Conservation (phyloP, 345 rosid species). For the Hirschfeldia incana region DNA sequence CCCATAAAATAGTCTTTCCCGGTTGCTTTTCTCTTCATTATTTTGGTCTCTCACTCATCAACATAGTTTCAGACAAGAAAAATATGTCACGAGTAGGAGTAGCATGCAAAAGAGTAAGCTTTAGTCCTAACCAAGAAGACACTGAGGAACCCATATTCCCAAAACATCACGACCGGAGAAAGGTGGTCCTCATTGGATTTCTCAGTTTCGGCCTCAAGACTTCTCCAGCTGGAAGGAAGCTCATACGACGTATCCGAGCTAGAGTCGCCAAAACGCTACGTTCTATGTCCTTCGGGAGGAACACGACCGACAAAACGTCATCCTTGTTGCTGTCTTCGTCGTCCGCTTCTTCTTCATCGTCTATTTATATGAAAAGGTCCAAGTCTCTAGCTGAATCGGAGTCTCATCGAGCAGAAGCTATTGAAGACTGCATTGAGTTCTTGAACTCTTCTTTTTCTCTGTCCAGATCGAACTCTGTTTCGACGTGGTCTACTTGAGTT, state of each 20-base stretch:
- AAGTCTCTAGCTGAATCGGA: constrained; percentile 75
- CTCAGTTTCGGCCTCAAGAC: constrained; percentile 50
- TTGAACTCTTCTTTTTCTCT: constrained; percentile 67
- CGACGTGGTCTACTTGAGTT: constrained; percentile 49
- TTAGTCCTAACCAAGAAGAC: constrained; percentile 57
- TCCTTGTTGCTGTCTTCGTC: constrained; percentile 15
- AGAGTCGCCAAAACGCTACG: constrained; percentile 58
- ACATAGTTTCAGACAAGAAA: constrained; percentile 16
- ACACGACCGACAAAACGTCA: constrained; percentile 30
- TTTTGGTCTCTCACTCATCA: constrained; percentile 29
- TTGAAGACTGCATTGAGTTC: constrained; percentile 91
- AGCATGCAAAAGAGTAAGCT: constrained; percentile 63
- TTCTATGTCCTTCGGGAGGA: constrained; percentile 45
- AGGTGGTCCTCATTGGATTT: constrained; percentile 46
- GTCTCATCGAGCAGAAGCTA: constrained; percentile 82
- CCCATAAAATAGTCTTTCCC: constrained; percentile 46
- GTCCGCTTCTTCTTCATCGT: constrained; percentile 45
- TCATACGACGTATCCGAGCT: constrained; percentile 56
- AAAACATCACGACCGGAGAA: constrained; percentile 43
- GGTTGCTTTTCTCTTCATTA: constrained; percentile 10
- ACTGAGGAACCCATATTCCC: constrained; percentile 47
- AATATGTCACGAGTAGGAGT: constrained; percentile 58
- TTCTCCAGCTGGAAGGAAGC: constrained; percentile 48
- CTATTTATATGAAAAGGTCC: constrained; percentile 59
- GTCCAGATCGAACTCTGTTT: constrained; percentile 70